Evolutionary conservation across 2,329 filamentous ascomycete species (phyloP), one percentile per base, ranked within the genome.

Genomic region (Xylariaceae sp.): DNA sequence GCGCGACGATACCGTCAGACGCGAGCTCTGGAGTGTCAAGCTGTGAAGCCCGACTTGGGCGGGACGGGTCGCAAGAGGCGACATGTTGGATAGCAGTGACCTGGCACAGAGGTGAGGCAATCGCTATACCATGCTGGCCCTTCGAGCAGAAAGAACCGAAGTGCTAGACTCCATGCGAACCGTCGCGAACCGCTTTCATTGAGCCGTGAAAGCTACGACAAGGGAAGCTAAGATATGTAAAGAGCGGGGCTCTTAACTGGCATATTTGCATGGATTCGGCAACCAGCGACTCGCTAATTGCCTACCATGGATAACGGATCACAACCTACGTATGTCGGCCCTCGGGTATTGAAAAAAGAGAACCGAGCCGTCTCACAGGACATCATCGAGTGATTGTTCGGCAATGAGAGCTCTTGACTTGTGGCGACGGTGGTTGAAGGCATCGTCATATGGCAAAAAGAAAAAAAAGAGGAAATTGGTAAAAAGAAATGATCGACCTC

Each of bases 41-140:
- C 53, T 55, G 47, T 64, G 65, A 58, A 69, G 60, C 53, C 66
- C 64, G 51, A 63, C 58, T 57, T 56, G 59, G 60, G 64, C 62
- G 30, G 64, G 61, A 56, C 63, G 62, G 47, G 63, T 63, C 23
- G 61, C 58, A 55, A 69, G 65, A 39, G 66, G 64, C 61, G 66
- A 69, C 69, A 70, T 71, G 15, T 61, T 64, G 13, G 56, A 57
- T 37, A 45, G 37, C 44, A 48, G 18, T 51, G 55, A 52, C 62
- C 59, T 59, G 15, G 49, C 51, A 55, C 53, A 34, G 51, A 54
- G 44, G 52, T 15, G 15, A 2, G 34, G 9, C 48, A 55, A 44
- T 56, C 23, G 49, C 51, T 61, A 59, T 51, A 63, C 53, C 59
- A 63, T 61, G 30, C 61, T 63, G 52, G 13, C 50, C 51, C 51